These are phyloP conservation scores for Samsoniella hepiali DNA, from an alignment of 2,329 filamentous ascomycete genomes.

Conservation along the genomic window DNA sequence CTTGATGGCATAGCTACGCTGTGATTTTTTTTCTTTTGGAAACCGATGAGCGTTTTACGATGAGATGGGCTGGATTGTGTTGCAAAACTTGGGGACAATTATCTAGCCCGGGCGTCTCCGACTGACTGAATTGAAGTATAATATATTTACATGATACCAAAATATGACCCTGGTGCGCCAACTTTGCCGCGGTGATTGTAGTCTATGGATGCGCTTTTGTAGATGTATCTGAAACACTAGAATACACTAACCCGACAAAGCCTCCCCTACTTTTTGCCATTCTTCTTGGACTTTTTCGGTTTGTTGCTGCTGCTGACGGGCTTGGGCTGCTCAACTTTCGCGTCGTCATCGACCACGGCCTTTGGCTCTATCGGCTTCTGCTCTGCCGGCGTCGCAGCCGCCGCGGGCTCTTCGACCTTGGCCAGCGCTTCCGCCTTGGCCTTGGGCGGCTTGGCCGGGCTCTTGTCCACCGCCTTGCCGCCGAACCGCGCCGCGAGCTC, in stretches of 20 bases:
- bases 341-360: background rate
- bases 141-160: constrained; percentile 2
- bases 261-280: constrained; percentile 7
- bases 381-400: background rate
- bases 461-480: constrained; percentile 4
- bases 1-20: background rate
- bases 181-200: too few species aligned
- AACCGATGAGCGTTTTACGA: background rate
- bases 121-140: background rate
- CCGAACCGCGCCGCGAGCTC: constrained; percentile 8
- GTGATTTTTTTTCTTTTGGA: background rate
- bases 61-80: background rate
- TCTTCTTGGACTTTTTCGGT: constrained; percentile 13
- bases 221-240: too few species aligned
- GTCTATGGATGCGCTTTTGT: too few species aligned
- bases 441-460: background rate
- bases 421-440: background rate
- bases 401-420: background rate
- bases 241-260: background rate
- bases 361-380: background rate
- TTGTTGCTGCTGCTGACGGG: background rate
- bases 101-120: background rate
- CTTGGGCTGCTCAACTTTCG: background rate
- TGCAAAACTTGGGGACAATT: background rate
- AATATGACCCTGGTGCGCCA: background rate